A percentile compares a stretch with the other conserved stretches of the same genome.
Conservation (phyloP, 2,329 filamentous ascomycete genomes). For the Alternaria viburni region DNA sequence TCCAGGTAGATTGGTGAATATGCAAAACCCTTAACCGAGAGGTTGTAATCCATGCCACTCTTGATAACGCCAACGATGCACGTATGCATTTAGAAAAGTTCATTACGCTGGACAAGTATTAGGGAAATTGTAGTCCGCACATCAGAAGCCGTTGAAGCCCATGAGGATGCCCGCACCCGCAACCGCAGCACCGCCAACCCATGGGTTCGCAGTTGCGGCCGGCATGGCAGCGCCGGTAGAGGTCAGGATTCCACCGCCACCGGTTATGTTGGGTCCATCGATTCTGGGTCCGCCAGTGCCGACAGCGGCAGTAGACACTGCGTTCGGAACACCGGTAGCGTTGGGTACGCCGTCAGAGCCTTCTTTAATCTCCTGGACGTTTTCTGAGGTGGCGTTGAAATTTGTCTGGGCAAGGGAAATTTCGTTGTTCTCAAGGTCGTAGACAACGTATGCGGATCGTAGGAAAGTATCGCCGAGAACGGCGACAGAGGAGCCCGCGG, state of each 20-base stretch:
- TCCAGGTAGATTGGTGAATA: not conserved
- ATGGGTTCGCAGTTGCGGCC: conserved; percentile 33
- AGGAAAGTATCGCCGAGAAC: conserved; percentile 69
- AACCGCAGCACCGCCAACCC: conserved; percentile 38
- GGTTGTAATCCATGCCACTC: not conserved
- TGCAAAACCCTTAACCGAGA: not conserved
- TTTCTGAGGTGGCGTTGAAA: conserved; percentile 60
- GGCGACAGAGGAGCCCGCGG: conserved; percentile 54
- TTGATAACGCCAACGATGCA: conserved; percentile 8
- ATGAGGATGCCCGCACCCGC: conserved; percentile 40
- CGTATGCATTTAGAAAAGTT: conserved; percentile 5
- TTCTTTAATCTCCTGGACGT: conserved; percentile 62
- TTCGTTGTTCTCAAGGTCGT: conserved; percentile 65
- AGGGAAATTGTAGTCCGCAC: conserved; percentile 5
- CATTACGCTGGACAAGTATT: conserved; percentile 9
- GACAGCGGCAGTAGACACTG: conserved; percentile 56
- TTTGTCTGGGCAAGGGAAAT: conserved; percentile 67
- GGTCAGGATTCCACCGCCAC: not conserved
- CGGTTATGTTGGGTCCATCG: conserved; percentile 34
- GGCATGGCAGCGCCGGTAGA: conserved; percentile 29
- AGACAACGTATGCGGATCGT: conserved; percentile 68
- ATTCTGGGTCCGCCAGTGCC: conserved; percentile 54
- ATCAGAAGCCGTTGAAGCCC: conserved; percentile 43
- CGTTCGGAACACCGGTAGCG: conserved; percentile 58
- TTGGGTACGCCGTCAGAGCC: conserved; percentile 58